These are phyloP conservation scores for Botrytis aclada DNA, from an alignment of 2,329 filamentous ascomycete genomes.

Conservation along the genomic window DNA sequence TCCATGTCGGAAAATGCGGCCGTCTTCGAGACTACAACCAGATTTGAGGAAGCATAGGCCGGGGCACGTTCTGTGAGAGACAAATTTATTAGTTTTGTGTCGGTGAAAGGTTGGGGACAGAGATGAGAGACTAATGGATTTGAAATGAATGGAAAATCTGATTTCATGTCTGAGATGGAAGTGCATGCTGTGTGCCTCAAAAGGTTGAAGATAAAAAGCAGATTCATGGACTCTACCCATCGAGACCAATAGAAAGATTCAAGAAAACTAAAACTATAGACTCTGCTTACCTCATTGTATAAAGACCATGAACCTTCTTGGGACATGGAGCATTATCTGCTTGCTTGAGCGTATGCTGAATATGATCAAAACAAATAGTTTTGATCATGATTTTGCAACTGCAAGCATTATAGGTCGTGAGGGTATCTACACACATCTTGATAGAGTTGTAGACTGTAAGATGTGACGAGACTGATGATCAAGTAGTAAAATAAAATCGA, in stretches of 20 bases:
- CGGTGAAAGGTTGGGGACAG: too few species aligned
- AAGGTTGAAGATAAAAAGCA: neutral
- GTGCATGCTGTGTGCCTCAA: neutral
- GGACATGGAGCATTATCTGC: neutral
- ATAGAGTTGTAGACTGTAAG: accelerated
- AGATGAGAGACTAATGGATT: neutral
- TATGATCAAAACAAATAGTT: conserved; percentile 5
- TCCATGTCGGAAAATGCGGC: neutral
- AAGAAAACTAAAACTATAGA: neutral
- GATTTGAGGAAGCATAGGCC: neutral
- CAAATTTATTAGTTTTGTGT: neutral
- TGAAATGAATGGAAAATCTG: neutral
- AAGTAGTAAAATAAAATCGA: too few species aligned
- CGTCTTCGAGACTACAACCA: neutral
- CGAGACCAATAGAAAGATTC: neutral
- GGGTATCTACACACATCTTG: neutral
- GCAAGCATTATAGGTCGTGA: neutral
- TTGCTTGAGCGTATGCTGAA: neutral
- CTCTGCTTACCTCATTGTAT: neutral
- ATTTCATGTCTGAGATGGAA: neutral
- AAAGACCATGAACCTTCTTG: neutral
- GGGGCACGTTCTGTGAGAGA: neutral
- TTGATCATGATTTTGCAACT: neutral
- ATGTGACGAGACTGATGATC: neutral
- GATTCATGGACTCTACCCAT: neutral